Conservation (phyloP, 306 rosid species). For the Dalbergia oliveri region DNA sequence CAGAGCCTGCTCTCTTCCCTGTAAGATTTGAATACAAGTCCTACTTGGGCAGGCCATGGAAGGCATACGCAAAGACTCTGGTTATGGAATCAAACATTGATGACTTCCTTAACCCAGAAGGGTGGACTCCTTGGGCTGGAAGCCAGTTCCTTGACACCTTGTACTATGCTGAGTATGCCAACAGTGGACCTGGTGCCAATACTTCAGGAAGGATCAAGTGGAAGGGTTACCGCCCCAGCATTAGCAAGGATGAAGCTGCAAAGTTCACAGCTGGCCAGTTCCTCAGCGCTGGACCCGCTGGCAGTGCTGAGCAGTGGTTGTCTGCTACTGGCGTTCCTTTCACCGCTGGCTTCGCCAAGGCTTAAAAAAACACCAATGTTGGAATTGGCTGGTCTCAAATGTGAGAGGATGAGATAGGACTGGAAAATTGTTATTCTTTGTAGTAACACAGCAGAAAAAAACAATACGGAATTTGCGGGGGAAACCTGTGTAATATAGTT, state of each 20-base stretch:
- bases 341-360: conserved; percentile 13
- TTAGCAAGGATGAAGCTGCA: conserved; percentile 49
- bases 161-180: conserved; percentile 65
- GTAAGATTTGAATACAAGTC: conserved; percentile 48
- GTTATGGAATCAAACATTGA: conserved; percentile 67
- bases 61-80: conserved; percentile 57
- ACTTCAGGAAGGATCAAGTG: conserved; percentile 58
- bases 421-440: background rate
- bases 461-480: background rate
- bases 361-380: background rate
- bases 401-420: background rate
- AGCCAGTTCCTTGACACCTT: conserved; percentile 48
- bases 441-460: background rate
- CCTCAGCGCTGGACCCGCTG: conserved; percentile 41
- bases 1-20: conserved; percentile 54
- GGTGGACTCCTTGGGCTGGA: conserved; percentile 64
- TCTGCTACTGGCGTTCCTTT: conserved; percentile 50
- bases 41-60: conserved; percentile 86
- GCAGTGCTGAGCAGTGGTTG: conserved; percentile 58
- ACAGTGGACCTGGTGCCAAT: conserved; percentile 69
- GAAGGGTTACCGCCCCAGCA: conserved; percentile 53
- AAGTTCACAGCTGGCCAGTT: conserved; percentile 55
- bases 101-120: conserved; percentile 57
- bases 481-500: background rate
- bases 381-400: no score